Evolutionary conservation across 2,329 filamentous ascomycete genomes (phyloP).

Genomic region (Stemphylium vesicarium): DNA sequence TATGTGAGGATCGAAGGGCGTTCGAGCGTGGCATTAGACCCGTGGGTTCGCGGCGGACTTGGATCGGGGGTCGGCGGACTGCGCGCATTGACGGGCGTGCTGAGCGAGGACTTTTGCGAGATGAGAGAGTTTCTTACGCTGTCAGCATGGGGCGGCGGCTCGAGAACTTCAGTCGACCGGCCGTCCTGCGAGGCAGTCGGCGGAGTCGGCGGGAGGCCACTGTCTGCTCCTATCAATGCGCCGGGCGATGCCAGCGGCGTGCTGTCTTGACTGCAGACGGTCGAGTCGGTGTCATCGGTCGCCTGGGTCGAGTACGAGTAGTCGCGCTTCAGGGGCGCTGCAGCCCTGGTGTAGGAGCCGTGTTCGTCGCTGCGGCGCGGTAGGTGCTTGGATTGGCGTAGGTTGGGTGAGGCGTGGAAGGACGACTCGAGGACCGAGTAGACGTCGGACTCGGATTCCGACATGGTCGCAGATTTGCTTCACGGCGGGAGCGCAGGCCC

Average conservation of each 20-base stretch:
- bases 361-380: slow-evolving; percentile 37
- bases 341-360: slow-evolving; percentile 28
- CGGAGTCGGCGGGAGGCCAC: slow-evolving; percentile 54
- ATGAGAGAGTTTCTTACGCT: slow-evolving; percentile 48
- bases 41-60: slow-evolving; percentile 42
- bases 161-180: slow-evolving; percentile 26
- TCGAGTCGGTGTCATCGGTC: slow-evolving; percentile 37
- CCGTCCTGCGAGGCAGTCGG: slow-evolving; percentile 50
- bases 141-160: slow-evolving; percentile 48
- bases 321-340: slow-evolving; percentile 30
- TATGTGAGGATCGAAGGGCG: slow-evolving; percentile 41
- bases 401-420: slow-evolving; percentile 35
- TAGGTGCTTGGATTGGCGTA: slow-evolving; percentile 35
- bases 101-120: slow-evolving; percentile 48
- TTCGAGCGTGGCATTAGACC: slow-evolving; percentile 26
- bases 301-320: slow-evolving; percentile 33
- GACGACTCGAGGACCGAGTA: slow-evolving; percentile 43
- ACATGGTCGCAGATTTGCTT: slow-evolving; percentile 26
- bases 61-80: slow-evolving; percentile 49
- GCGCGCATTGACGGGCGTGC: slow-evolving; percentile 52
- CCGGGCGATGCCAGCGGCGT: slow-evolving; percentile 40
- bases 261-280: slow-evolving; percentile 30
- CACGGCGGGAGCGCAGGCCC: background rate
- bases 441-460: slow-evolving; percentile 28
- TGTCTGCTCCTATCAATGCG: slow-evolving; percentile 36